Base-by-base conservation (phyloP, 2,329 filamentous ascomycete genomes). In the Cercospora beticola region DNA sequence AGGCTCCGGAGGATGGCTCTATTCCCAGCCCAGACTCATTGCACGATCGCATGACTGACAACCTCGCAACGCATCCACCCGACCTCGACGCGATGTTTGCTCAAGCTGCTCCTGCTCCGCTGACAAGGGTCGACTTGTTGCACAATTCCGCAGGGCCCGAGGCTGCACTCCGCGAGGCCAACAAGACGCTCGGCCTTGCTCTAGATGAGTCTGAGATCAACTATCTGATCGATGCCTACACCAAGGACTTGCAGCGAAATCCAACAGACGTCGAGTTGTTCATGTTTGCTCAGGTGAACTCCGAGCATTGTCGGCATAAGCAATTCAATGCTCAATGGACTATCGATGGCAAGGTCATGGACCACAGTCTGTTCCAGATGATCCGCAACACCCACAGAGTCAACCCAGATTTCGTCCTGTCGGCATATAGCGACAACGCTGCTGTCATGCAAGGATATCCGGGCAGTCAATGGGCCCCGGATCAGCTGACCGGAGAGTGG, bases 221-320 rank as follows among this genome's bases (percentile, higher is more conserved):
- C 68, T 98, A 99, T 77, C 86, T 99, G 46, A 92, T 97, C n/a
- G 89, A 93, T 73, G 90, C 90, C 52, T 95, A 93, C 80, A 88
- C 88, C 5, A 84, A 88, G 43, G 86, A 85, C 67, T 83, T 90
- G 18, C 87, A 88, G 70, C 83, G 89, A 43, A 83, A 87, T 60
- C 92, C 92, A 0, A 90, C 93, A 69, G 95, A 98, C 79, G 92
- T 98, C 56, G 95, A 99, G 82, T 86, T 98, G 23, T 98, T 98
- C 85, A 98, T 98, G 95, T 99, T 98, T 80, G 94, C 94, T 16
- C 95, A 99, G 82, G 94, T 99, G 79, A 98, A 98, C 84, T 98
- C 94, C 3, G 95, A 99, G 85, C 94, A 98, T 81, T 97, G 88
- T 77, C 82, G 88, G 68, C 88, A 90, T 78, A 97, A 97, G 84